Evolutionary conservation across 768 basidiomycete genomes (phyloP), one percentile per base, ranked within the genome.

Genomic region (Phlegmacium glaucopus): DNA sequence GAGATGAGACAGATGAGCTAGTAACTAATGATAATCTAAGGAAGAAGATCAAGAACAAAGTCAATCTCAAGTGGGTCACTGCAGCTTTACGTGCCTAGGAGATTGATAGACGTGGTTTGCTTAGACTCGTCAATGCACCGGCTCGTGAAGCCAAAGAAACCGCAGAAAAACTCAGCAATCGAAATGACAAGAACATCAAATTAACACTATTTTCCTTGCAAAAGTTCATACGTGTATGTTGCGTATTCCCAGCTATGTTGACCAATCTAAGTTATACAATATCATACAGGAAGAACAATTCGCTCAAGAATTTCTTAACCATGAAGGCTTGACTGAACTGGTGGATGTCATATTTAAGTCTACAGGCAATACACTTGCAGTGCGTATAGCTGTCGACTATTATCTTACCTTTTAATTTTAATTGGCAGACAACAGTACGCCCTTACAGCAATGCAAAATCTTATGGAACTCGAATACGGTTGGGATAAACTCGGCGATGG

Each of bases 11-110:
- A 12, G 87, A 88, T 50, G 89, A 89, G 54, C 66, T 94, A 39
- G 85, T 96, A 13, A 94, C 90, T 22, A 87, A 88, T 57, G 90
- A 92, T 53, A 94, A 94, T 61, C 62, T 96, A 58, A 76, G 82
- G 61, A 83, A 79, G 68, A 88, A 87, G 71, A 89, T 94, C 54
- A 86, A 79, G 66, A 75, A 76, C 34, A 92, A 88, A 64, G 79
- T 76, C 40, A 82, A 87, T 58, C 71, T 94, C 46, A 91, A 84
- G 90, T 92, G 61, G 55, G 79, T 66, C 38, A 2, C 30, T 42
- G 3, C 16, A 42, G 29, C 1, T 48, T 17, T 27, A 12, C 10
- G n/a, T 34, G 37, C 16, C 17, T 46, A 46, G 38, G 52, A 49
- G 7, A 40, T 36, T 55, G 28, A 48, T 49, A 41, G 39, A 39